Evolutionary conservation across 805 yeast species (phyloP), one percentile per base, ranked within the genome.

Genomic region (Maudiozyma serrabonitensis): DNA sequence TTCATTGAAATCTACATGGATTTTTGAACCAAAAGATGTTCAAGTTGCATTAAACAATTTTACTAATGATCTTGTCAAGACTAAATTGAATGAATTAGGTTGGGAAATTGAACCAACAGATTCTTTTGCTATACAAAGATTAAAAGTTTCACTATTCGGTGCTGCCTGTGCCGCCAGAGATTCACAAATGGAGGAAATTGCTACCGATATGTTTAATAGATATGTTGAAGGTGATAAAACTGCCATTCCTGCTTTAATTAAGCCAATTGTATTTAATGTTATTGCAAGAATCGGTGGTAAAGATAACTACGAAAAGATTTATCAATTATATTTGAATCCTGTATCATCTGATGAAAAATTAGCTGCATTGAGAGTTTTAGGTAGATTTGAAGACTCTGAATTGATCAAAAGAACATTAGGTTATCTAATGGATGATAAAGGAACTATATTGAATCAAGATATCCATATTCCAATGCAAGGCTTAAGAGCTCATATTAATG

Each of bases 401-500:
- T 67, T 82, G 47, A 71, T 80, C 50, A 69, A 77, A 58, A 79
- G 78, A 71, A 78, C 86, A 6, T 69, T 82, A 28, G 73, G 68
- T 3, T 72, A 74, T 60, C 64, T 82, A 54, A 75, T 82, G 54
- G 79, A 81, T 53, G 38, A 35, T n/a, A 35, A 16, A 16, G 82
- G 83, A 32, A 68, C 80, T 43, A 71, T 73, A 41, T 72, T 84
- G 52, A 78, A 80, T 56, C 95, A 87, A 71, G 95, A 87, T 64
- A 75, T 84, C 48, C 80, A 80, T 69, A 75, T 80, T 56, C 95
- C 95, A 55, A 74, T 91, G 79, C 78, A 71, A 52, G 90, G 93
- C 41, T 70, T 87, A 71, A 73, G 84, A 58, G 61, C 76, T 15
- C 81, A 80, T 59, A 74, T 69, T 47, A 73, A 70, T 41, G 95